A percentile compares a stretch with the other conserved stretches of the same genome.
phyloP scores from a whole-genome alignment of 1,139 yeast genomes.

The Debaryomyces coudertii region DNA sequence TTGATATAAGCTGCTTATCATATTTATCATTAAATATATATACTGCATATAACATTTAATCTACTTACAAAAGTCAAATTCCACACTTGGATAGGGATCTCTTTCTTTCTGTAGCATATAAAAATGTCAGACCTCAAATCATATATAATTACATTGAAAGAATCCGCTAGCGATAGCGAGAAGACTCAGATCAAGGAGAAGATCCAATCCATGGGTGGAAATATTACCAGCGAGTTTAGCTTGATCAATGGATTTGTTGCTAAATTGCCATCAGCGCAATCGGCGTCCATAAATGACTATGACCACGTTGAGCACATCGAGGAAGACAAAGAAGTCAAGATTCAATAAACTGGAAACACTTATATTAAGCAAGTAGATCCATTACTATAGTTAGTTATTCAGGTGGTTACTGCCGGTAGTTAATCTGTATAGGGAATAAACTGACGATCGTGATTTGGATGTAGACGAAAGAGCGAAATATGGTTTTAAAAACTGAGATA shows the following conservation, averaged over 20 bases:
- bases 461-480: neutral
- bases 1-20: neutral
- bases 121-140: constrained; percentile 27
- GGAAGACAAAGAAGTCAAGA: constrained; percentile 63
- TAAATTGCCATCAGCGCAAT: constrained; percentile 54
- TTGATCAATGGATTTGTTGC: constrained; percentile 71
- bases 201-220: constrained; percentile 58
- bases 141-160: constrained; percentile 45
- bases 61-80: neutral
- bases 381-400: neutral
- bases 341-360: constrained; percentile 25
- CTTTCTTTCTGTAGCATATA: constrained; percentile 2
- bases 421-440: constrained; percentile 1
- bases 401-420: neutral
- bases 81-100: neutral
- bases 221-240: constrained; percentile 62
- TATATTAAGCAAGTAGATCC: neutral
- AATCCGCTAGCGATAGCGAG: constrained; percentile 35
- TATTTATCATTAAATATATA: neutral
- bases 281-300: constrained; percentile 42
- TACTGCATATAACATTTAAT: constrained; percentile 5
- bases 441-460: neutral
- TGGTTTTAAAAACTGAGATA: too few species aligned
- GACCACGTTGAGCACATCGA: constrained; percentile 57
- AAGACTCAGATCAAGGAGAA: constrained; percentile 34